Conservation (phyloP, 179 eudicot genomes). For the Silene coronaria region DNA sequence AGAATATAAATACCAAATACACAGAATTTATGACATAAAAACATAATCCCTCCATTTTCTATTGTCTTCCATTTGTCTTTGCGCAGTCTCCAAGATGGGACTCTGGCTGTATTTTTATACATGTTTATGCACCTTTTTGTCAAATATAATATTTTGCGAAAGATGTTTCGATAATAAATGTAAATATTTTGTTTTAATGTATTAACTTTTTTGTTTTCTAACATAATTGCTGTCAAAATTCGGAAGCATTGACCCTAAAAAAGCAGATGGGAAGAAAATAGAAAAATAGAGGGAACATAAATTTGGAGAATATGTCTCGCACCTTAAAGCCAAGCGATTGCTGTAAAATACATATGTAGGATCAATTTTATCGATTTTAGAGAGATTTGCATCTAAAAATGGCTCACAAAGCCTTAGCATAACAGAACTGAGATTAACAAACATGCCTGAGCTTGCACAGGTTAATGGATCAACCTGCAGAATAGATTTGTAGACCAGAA, state of each 20-base stretch:
- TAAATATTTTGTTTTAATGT: no score
- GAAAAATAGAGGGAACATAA: neutral
- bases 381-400: constrained; percentile 70
- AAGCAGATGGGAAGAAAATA: no score
- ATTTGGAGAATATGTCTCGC: constrained; percentile 18
- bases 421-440: constrained; percentile 90
- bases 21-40: neutral
- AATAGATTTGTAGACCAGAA: neutral
- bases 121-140: no score
- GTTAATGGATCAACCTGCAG: constrained; percentile 88
- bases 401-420: constrained; percentile 95
- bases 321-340: constrained; percentile 76
- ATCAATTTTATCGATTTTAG: constrained; percentile 80
- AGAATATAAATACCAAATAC: neutral
- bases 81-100: no score
- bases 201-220: no score
- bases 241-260: no score
- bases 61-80: no score
- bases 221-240: no score
- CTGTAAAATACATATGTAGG: constrained; percentile 61
- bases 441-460: constrained; percentile 97
- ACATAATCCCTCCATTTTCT: no score
- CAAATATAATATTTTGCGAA: no score
- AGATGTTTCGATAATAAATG: no score
- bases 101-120: no score